Percentiles rank a stretch among this genome's conserved stretches.
phyloP scores from a whole-genome alignment of 1,284 basidiomycete species.

The Microbotryum silenes-acaulis region DNA sequence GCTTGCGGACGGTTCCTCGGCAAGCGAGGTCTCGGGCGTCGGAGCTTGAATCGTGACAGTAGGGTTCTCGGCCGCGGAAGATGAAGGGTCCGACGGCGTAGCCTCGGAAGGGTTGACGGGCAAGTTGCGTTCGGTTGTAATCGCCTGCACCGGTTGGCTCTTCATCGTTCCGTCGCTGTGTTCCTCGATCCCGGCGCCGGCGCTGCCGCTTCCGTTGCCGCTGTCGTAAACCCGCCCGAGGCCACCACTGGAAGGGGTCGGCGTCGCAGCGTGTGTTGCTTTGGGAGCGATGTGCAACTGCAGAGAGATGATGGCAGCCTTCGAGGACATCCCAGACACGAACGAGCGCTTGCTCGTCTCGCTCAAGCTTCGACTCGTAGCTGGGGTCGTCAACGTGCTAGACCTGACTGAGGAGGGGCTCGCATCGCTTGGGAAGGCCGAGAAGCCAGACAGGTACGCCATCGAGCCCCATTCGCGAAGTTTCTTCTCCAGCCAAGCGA shows the following conservation, averaged over 20 bases:
- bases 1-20: background rate
- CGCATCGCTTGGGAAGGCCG: constrained; percentile 10
- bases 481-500: constrained; percentile 95
- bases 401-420: background rate
- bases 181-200: background rate
- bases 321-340: background rate
- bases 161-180: background rate
- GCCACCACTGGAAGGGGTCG: background rate
- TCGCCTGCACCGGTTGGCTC: background rate
- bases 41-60: background rate
- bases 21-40: background rate
- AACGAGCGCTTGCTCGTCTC: background rate
- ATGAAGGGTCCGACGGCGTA: background rate
- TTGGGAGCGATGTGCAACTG: constrained; percentile 29
- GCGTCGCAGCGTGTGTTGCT: constrained; percentile 2
- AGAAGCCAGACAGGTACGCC: constrained; percentile 38
- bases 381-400: background rate
- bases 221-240: background rate
- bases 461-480: constrained; percentile 88
- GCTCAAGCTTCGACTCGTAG: background rate
- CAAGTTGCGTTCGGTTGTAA: background rate
- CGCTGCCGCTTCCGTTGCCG: background rate
- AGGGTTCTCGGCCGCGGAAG: background rate
- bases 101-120: constrained; percentile 7
- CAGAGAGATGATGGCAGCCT: constrained; percentile 22